Evolutionary conservation across 1,139 yeast genomes (phyloP), one percentile per base, ranked within the genome.

Genomic region (Debaryomyces udenii): DNA sequence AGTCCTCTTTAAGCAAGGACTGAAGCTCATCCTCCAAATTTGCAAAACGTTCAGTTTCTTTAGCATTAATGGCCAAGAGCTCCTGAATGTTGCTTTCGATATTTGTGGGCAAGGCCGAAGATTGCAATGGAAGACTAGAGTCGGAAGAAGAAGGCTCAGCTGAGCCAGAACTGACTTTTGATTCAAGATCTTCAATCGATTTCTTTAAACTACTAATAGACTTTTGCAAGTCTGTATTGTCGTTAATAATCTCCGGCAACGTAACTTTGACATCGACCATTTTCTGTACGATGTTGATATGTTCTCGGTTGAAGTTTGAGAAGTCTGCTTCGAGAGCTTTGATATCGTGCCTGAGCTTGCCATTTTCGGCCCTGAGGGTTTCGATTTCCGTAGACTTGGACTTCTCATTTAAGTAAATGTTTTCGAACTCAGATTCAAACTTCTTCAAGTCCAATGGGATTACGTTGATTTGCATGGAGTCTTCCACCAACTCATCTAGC

Each of bases 291-390:
- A 68, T 56, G 22, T 57, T 67, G 14, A 71, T 59, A 60, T 93
- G 97, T 56, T 91, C 97, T 45, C 81, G 76, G 54, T 88, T 90
- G 45, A 93, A 69, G 7, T 72, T 65, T 1, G 87, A 80, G 52
- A 84, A 83, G 30, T 82, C 78, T 22, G 81, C 72, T 61, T 93
- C 97, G 38, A 90, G 69, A 41, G 80, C 77, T 52, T 88, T 78
- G 45, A 91, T 86, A 50, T 86, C 86, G 49, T 81, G 79, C 34
- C 90, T 80, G 43, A 93, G 68, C 47, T 80, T 78, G 17, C 90
- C 88, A 61, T 91, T 93, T 43, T 80, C 72, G 4, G 76, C 62
- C 43, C 84, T 74, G 42, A 88, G 61, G 16, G 74, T 66, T 45
- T 85, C 90, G 39, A 88, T 80, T 53, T 90, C 95, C 34, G 77